Evolutionary conservation across 2,329 filamentous ascomycete species (phyloP), one percentile per base, ranked within the genome.

Genomic region (Zarea fungicola): DNA sequence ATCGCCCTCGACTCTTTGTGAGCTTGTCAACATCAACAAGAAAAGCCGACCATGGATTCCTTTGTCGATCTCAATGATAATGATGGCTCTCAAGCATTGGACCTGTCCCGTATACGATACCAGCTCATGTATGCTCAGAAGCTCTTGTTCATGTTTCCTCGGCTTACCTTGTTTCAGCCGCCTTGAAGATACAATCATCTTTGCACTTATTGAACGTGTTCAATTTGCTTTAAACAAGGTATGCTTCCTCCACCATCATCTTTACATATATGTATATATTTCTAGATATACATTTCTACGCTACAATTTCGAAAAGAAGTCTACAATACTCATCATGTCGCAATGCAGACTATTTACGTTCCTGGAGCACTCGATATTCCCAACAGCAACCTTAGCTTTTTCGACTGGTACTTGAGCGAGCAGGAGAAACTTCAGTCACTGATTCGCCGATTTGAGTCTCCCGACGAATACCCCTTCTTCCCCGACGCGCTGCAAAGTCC

Each of bases 391-490:
- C 78, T 93, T 49, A 90, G 85, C 66, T 88, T 99, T 65, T 83
- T 95, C 66, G 93, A 97, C 75, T 99, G 92, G 87, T 86, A 96
- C 64, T 83, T 97, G 23, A 79, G 77, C 57, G 87, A 96, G 66
- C 89, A 96, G 64, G 93, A 99, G 70, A 84, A 83, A 54, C 74
- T 97, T 6, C 92, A 99, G 66, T 96, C 91, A 13, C 81, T 89
- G 45, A 91, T 99, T 58, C 89, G 93, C 57, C 89, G 93, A 64
- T 99, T 90, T 75, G 85, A 99, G 66, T 89, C 89, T 0, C 93
- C 93, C 32, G 93, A 99, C 75, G 93, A 99, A 71, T 92, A 96
- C 67, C 89, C 93, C 19, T 99, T 97, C 81, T 99, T 96, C 73
- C 89, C 90, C 2, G 78, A 87, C 25, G 84, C 81, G 9, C 74